phyloP scores from a whole-genome alignment of 306 rosid genomes.

The Dalbergia cochinchinensis region DNA sequence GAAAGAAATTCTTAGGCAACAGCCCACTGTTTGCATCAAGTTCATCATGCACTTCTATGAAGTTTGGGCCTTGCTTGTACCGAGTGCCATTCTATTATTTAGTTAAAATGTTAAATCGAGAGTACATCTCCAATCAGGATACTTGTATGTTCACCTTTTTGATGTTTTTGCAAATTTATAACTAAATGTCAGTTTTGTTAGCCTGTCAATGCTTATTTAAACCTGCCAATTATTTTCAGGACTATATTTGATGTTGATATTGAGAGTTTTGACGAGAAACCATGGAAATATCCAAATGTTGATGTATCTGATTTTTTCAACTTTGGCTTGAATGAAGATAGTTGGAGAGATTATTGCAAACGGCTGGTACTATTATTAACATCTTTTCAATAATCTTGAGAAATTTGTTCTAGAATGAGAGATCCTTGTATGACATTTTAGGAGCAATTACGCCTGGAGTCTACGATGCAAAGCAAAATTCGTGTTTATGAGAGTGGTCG shows the following conservation, averaged over 20 bases:
- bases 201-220: conserved; percentile 27
- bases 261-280: conserved; percentile 93
- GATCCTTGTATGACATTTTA: conserved; percentile 47
- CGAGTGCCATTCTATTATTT: background rate
- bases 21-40: background rate
- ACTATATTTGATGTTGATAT: conserved; percentile 93
- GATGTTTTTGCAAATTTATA: conserved; percentile 11
- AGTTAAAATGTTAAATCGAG: conserved; percentile 18
- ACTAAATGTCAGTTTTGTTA: conserved; percentile 22
- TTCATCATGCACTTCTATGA: conserved; percentile 5
- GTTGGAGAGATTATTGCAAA: conserved; percentile 98
- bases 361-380: conserved; percentile 77
- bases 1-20: background rate
- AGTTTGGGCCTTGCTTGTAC: conserved; percentile 7
- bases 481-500: conserved; percentile 98
- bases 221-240: conserved; percentile 65
- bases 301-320: conserved; percentile 92
- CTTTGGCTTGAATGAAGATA: conserved; percentile 91
- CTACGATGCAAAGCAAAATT: conserved; percentile 99
- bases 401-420: conserved; percentile 41
- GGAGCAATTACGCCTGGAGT: conserved; percentile 98
- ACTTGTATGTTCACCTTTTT: conserved; percentile 25
- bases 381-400: background rate
- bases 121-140: conserved; percentile 35
- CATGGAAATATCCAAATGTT: conserved; percentile 87